Base-by-base conservation (phyloP, 2,329 filamentous ascomycete species). In the Fusarium pseudonygamai region DNA sequence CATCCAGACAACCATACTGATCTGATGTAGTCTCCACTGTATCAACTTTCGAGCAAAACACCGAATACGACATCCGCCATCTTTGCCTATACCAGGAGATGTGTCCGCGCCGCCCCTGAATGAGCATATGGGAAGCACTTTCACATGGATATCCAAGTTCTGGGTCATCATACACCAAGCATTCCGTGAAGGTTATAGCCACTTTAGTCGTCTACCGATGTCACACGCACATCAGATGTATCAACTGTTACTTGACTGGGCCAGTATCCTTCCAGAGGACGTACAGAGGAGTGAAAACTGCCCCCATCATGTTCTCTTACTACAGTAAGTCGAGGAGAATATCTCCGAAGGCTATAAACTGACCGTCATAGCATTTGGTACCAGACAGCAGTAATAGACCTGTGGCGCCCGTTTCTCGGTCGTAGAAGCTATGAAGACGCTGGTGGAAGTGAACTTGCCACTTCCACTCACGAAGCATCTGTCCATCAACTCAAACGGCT, bases 11-110 rank as follows among this genome's bases (percentile, higher is more conserved):
- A 1, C 1, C 13, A 12, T 20, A 5, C 49, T 69, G 3, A 69
- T 18, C 4, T 3, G 0, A 7, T 7, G 5, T 12, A 70, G 67
- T 18, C 22, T 60, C 0, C 67, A 70, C 2, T 66, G 53, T 1
- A 30, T 47, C 10, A 56, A 66, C 13, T 70, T 70, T 13, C 47
- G 67, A 11, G 15, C 36, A 3, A n/a, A 60, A 18, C 67, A 70
- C 4, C 53, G 20, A 11, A 61, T 67, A 46, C 3, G 5, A 0
- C 16, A 50, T 2, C 55, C 43, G 0, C 60, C 67, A 24, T 28
- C 34, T 12, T 43, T 71, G 7, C 68, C 60, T 3, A 71, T 71
- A 52, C 68, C 67, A 1, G 68, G 68, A 15, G 67, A 71, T 7
- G 10, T 32, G 4, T 57, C 20, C 0, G 67, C 60, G 4, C 67